Evolutionary conservation across 345 rosid species (phyloP).

Genomic region (Arabis hirsuta): DNA sequence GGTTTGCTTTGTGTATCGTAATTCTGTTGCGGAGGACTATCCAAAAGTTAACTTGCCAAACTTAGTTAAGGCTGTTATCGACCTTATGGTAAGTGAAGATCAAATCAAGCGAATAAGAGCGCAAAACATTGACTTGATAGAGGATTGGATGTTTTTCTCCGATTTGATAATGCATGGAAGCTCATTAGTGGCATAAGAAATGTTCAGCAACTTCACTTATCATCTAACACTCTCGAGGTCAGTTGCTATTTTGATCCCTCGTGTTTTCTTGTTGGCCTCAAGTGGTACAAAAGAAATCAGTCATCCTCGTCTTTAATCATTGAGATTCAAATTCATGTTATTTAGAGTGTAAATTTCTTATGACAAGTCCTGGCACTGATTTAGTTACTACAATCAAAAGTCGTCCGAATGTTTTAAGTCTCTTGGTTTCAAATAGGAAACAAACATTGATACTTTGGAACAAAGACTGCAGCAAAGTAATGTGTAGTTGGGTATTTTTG

Average conservation of each 20-base stretch:
- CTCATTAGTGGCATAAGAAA: neutral
- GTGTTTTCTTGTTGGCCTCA: no score
- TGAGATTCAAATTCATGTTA: no score
- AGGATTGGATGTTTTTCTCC: no score
- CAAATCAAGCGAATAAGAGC: neutral
- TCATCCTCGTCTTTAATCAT: no score
- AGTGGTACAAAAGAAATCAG: no score
- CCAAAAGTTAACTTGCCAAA: neutral
- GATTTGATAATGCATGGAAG: neutral
- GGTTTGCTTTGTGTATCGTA: neutral
- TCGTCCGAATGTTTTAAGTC: neutral
- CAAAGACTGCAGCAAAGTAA: neutral
- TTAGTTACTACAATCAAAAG: neutral
- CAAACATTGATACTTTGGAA: neutral
- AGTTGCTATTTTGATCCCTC: neutral
- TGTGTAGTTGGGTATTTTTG: no score
- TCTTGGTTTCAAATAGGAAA: no score
- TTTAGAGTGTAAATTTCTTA: neutral
- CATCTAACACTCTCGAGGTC: neutral
- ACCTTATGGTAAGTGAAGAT: neutral
- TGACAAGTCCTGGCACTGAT: neutral
- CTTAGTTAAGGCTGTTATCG: neutral
- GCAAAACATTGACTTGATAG: neutral
- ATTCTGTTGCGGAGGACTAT: neutral
- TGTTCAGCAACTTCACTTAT: neutral